Percentiles rank a stretch among this genome's conserved stretches.
These are phyloP conservation scores for Evansstolkia leycettana DNA, from an alignment of 495 filamentous ascomycete genomes.

Conservation along the genomic window DNA sequence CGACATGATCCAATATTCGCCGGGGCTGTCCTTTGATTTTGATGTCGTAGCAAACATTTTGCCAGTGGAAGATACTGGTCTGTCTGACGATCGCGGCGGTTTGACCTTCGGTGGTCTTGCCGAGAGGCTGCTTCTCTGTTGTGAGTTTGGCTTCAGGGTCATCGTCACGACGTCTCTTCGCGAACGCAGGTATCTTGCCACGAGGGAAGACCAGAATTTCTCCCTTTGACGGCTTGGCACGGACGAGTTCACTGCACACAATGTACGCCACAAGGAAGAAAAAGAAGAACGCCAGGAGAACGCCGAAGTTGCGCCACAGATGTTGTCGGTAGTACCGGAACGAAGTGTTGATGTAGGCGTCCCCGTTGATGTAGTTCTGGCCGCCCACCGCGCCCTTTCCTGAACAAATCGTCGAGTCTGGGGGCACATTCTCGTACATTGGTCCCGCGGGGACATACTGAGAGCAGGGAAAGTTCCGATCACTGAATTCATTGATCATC, in stretches of 20 bases:
- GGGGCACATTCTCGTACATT: constrained; percentile 37
- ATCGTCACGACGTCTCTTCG: constrained; percentile 26
- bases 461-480: constrained; percentile 50
- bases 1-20: constrained; percentile 71
- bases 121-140: constrained; percentile 20
- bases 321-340: constrained; percentile 50
- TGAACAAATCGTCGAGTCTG: constrained; percentile 39
- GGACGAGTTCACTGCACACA: constrained; percentile 58
- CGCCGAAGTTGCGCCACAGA: constrained; percentile 74
- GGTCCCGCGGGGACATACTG: constrained; percentile 44
- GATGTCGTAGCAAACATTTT: constrained; percentile 76
- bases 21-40: constrained; percentile 68
- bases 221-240: constrained; percentile 70
- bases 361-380: constrained; percentile 43
- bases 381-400: constrained; percentile 52
- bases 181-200: constrained; percentile 54
- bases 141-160: constrained; percentile 20
- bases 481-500: constrained; percentile 82
- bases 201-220: constrained; percentile 81
- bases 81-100: constrained; percentile 33
- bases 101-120: constrained; percentile 4
- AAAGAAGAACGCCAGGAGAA: constrained; percentile 62
- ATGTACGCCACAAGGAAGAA: constrained; percentile 58
- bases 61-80: constrained; percentile 76
- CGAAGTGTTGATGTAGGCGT: constrained; percentile 49